Base-by-base conservation (phyloP, 345 rosid species). In the Syzygium oleosum region DNA sequence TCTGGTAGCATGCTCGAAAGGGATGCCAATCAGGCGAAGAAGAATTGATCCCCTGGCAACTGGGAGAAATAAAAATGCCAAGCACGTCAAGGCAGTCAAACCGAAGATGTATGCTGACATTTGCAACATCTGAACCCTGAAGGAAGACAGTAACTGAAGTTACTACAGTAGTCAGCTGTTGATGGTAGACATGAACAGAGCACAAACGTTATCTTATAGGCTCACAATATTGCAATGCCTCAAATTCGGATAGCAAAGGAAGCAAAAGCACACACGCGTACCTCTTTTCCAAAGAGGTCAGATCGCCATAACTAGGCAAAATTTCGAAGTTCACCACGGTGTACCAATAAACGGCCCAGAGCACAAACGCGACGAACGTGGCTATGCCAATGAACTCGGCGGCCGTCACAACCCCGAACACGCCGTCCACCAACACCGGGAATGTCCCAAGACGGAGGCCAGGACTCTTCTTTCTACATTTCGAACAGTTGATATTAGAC, bases 371-470 rank as follows among this genome's bases (percentile, higher is more conserved):
- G 17, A 53, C 65, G 85, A 91, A 90, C 34, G 78, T n/a, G 23
- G 83, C 51, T 63, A 90, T 91, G 78, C 90, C 91, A 31, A 91
- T 85, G 31, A 90, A 34, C 89, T 91, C 93, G 2, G 90, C 91
- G 6, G 89, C 93, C 14, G 91, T 88, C 51, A 89, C 91, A 9
- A 90, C 91, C 34, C 91, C 93, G 25, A 91, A 86, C 16, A 89
- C 88, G 34, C 93, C 91, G 12, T 87, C 90, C 84, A 89, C 93
- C 14, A 91, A 31, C 38, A 91, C 88, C 5, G 93, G 93, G 53
- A 90, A 85, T 27, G 93, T 91, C 87, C 85, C 79, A 11, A 91
- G 38, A 46, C 88, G 79, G 88, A 88, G 89, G 15, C 85, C 68
- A 3, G 91, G 85, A 51, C 13, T 84, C 52, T 43, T 38, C 88